Base-by-base conservation (phyloP, 2,329 filamentous ascomycete genomes). In the Teratosphaeriaceae sp. region DNA sequence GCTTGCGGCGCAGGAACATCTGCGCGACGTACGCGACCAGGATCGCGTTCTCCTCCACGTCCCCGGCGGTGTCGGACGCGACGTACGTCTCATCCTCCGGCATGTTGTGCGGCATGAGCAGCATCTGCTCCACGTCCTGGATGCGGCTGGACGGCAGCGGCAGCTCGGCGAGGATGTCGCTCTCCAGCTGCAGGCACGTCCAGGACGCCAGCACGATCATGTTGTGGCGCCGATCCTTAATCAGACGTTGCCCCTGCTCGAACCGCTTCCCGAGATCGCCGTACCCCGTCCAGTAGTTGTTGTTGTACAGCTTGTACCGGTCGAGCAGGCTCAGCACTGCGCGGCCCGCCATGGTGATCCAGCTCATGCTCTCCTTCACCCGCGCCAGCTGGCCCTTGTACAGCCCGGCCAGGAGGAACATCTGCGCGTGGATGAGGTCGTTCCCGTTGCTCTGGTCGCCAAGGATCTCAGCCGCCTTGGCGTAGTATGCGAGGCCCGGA, bases 181-280 rank as follows among this genome's bases (percentile, higher is more conserved):
- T 95, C 65, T 97, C 90, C 9, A 97, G 73, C 59, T 97, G 90
- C 49, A 96, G 70, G 60, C 87, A 94, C 6, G 89, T 92, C 90
- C 90, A 97, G 57, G 89, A 96, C 0, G 87, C 84, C 54, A 94
- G 60, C 43, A 71, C 64, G 19, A 72, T 65, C 31, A 71, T 52
- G 36, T 70, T 70, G 35, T 60, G 49, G 27, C 55, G 56, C 42
- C 59, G 62, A 41, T 60, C 57, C 42, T 58, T 59, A 41, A 59
- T 60, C 26, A 48, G 45, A 38, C 46, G 45, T 27, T 58, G 53
- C 11, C 52, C 53, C n/a, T 50, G 43, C 15, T 57, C 46, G 27
- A 57, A 44, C 49, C 60, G 55, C 43, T 57, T 60, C 15, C 48
- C 45, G 22, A 64, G 58, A 40, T 66, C 64, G 26, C 65, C 66